Evolutionary conservation across 2,329 filamentous ascomycete genomes (phyloP), one percentile per base, ranked within the genome.

Genomic region (Diaporthe australafricana): DNA sequence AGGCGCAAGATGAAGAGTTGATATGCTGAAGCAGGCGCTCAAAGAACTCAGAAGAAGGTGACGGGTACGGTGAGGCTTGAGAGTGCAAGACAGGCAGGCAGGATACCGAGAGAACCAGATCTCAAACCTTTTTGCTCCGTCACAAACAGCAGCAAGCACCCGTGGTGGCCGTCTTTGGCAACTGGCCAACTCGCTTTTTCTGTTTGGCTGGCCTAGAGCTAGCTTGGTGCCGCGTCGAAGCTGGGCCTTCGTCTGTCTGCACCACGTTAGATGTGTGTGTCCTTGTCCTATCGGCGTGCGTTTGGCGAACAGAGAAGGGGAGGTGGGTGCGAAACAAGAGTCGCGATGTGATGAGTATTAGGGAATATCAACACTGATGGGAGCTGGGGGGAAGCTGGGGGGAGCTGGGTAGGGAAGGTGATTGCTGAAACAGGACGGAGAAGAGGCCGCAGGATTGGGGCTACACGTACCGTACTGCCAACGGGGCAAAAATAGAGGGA

Each of bases 81-180:
- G 52, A 69, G 48, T 66, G 68, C 32, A 71, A 63, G 62, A 72
- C 62, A 67, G 68, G 71, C 71, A 72, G 57, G 56, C 70, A 74
- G 57, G 70, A 70, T 73, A 70, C 70, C 72, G 65, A 75, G 71
- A 75, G 70, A 73, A 74, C 72, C 74, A 74, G 60, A 73, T 74
- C 73, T 75, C 74, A 75, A 75, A 75, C 74, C 74, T 75, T 74
- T 75, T 73, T 69, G 66, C 70, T 72, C 74, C 70, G 50, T 63
- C 57, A 56, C 70, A 67, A 66, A 62, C 47, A 73, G 68, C 40
- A 70, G 68, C 70, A 70, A 70, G 66, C 66, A 72, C 42, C 60
- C 55, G 57, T 52, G 47, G 20, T 70, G 56, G 42, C 70, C 70
- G 48, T 32, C 72, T 71, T 38, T 47, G 50, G 57, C 35, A 70